These are phyloP conservation scores for Hirsutella minnesotensis DNA, from an alignment of 2,329 filamentous ascomycete species.

Conservation along the genomic window DNA sequence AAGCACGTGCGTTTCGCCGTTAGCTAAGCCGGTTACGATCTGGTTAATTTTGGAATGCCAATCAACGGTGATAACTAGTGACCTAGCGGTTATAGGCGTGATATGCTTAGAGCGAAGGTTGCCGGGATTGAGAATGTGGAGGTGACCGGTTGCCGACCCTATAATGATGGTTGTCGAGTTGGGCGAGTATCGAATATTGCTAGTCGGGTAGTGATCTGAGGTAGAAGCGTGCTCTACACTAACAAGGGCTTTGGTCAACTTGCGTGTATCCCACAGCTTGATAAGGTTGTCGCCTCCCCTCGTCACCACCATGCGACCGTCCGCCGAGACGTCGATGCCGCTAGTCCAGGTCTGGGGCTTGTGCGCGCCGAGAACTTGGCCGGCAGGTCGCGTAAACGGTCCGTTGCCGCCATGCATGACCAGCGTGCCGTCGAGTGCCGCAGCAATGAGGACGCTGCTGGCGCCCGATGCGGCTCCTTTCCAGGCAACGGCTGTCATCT, in stretches of 20 bases:
- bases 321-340: slow-evolving; percentile 78
- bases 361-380: slow-evolving; percentile 78
- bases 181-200: slow-evolving; percentile 82
- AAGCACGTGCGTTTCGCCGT: slow-evolving; percentile 78
- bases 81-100: slow-evolving; percentile 78
- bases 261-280: slow-evolving; percentile 93
- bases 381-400: slow-evolving; percentile 69
- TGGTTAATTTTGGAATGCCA: slow-evolving; percentile 97
- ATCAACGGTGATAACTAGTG: slow-evolving; percentile 68
- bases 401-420: slow-evolving; percentile 89
- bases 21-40: slow-evolving; percentile 86
- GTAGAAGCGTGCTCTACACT: slow-evolving; percentile 70
- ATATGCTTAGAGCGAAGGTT: slow-evolving; percentile 76
- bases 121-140: slow-evolving; percentile 88
- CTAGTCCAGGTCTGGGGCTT: slow-evolving; percentile 77
- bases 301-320: slow-evolving; percentile 83
- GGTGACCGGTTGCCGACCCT: slow-evolving; percentile 71
- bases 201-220: slow-evolving; percentile 70
- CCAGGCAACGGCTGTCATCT: too few relatives aligned
- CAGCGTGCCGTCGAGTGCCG: slow-evolving; percentile 79
- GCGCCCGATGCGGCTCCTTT: slow-evolving; percentile 66
- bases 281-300: slow-evolving; percentile 84
- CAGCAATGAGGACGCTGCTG: slow-evolving; percentile 65
- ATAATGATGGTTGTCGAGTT: slow-evolving; percentile 77
- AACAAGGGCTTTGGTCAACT: slow-evolving; percentile 83